Conservation (phyloP, 371 early-diverging fungal genomes). For the Rhizomucor miehei region DNA sequence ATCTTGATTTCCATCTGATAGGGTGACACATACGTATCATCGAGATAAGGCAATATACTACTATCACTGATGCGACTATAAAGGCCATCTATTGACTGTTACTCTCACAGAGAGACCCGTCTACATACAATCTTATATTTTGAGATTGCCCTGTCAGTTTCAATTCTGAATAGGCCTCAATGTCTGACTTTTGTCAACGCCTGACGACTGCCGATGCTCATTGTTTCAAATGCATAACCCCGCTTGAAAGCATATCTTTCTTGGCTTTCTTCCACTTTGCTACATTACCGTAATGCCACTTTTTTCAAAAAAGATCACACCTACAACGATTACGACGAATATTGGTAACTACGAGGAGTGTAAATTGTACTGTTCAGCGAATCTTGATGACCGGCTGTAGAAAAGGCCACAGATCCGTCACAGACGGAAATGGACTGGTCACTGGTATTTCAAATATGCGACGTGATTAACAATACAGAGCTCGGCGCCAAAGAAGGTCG, state of each 20-base stretch:
- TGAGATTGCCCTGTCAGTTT: too few relatives aligned
- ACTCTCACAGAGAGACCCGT: too few relatives aligned
- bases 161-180: too few relatives aligned
- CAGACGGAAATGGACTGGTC: constrained; percentile 39
- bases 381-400: constrained; percentile 7
- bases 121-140: too few relatives aligned
- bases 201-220: neutral
- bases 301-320: constrained; percentile 43
- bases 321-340: constrained; percentile 39
- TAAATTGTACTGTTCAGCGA: neutral
- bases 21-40: too few relatives aligned
- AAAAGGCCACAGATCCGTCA: constrained; percentile 28
- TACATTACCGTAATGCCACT: constrained; percentile 20
- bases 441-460: constrained; percentile 39
- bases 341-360: constrained; percentile 21
- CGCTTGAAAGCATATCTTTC: neutral
- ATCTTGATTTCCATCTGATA: too few relatives aligned
- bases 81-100: too few relatives aligned
- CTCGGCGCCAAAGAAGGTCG: constrained; percentile 50
- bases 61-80: too few relatives aligned
- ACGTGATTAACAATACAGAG: constrained; percentile 35
- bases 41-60: too few relatives aligned
- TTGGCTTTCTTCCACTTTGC: neutral
- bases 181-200: neutral
- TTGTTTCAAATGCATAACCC: constrained; percentile 5